A percentile compares a stretch with the other conserved stretches of the same genome.
These are phyloP conservation scores for Puccinia polysora DNA, from an alignment of 1,284 basidiomycete species.

Conservation along the genomic window DNA sequence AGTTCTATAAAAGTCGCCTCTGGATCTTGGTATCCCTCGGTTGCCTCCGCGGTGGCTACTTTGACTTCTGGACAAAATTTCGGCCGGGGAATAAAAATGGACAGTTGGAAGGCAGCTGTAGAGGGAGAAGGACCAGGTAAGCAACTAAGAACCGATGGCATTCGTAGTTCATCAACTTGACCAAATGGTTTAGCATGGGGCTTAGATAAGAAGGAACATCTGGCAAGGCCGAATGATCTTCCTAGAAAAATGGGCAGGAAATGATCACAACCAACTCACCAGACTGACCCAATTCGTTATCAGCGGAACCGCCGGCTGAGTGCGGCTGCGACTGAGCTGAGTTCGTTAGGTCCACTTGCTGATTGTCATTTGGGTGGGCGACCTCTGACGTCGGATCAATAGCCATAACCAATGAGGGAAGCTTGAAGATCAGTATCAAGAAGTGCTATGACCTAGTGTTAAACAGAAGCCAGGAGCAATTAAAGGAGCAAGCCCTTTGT, in stretches of 20 bases:
- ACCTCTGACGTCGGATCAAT: not conserved
- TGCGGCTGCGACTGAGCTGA: not conserved
- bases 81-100: constrained; percentile 39
- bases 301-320: not conserved
- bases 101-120: constrained; percentile 34
- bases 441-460: too few species aligned
- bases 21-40: constrained; percentile 6
- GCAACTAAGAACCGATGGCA: too few species aligned
- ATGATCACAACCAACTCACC: too few species aligned
- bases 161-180: too few species aligned
- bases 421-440: too few species aligned
- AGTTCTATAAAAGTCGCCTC: constrained; percentile 43
- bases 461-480: too few species aligned
- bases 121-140: not conserved
- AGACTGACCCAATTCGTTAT: constrained; percentile 15
- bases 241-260: too few species aligned
- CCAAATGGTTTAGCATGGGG: too few species aligned
- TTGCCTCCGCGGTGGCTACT: not conserved
- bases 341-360: too few species aligned
- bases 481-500: too few species aligned
- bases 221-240: too few species aligned
- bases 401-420: not conserved
- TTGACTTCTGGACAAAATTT: constrained; percentile 36
- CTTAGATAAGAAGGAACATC: too few species aligned
- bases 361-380: not conserved